Percentiles rank a stretch among this genome's conserved stretches.
Conservation (phyloP, 345 rosid species). For the Odontarrhena argentea region DNA sequence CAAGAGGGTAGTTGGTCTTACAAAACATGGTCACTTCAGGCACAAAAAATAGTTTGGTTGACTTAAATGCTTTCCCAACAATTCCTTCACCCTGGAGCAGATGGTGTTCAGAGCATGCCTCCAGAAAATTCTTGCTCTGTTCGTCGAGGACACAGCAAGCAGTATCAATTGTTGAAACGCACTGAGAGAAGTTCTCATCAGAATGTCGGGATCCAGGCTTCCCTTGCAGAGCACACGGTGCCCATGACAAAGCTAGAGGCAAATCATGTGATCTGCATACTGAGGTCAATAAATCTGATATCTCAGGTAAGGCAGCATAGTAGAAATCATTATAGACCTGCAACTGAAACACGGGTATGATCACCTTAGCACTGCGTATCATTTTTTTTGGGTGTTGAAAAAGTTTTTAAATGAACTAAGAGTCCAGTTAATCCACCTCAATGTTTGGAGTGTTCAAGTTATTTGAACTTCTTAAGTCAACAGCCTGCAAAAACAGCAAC, state of each 20-base stretch:
- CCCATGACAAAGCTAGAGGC: constrained; percentile 89
- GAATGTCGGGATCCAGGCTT: constrained; percentile 73
- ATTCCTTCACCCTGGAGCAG: constrained; percentile 73
- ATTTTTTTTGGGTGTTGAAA: constrained; percentile 10
- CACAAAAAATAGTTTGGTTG: constrained; percentile 63
- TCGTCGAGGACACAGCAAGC: constrained; percentile 63
- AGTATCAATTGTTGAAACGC: constrained; percentile 64
- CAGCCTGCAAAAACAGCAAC: constrained; percentile 62
- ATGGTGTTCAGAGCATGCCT: constrained; percentile 88
- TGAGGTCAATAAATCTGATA: constrained; percentile 55
- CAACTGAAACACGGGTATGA: constrained; percentile 34
- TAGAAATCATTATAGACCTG: constrained; percentile 60
- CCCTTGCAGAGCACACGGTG: constrained; percentile 62
- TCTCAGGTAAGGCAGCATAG: constrained; percentile 57
- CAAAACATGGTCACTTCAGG: constrained; percentile 64
- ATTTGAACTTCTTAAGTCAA: constrained; percentile 70
- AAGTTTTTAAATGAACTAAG: constrained; percentile 11
- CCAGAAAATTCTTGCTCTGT: constrained; percentile 51
- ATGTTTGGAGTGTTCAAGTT: constrained; percentile 50
- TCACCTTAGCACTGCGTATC: constrained; percentile 36
- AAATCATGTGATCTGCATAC: constrained; percentile 61
- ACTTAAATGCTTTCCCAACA: constrained; percentile 73
- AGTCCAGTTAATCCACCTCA: constrained; percentile 48
- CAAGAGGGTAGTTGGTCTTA: constrained; percentile 73
- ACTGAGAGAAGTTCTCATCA: constrained; percentile 56